Evolutionary conservation across 2,329 filamentous ascomycete genomes (phyloP).

Genomic region (Amylocarpus encephaloides): DNA sequence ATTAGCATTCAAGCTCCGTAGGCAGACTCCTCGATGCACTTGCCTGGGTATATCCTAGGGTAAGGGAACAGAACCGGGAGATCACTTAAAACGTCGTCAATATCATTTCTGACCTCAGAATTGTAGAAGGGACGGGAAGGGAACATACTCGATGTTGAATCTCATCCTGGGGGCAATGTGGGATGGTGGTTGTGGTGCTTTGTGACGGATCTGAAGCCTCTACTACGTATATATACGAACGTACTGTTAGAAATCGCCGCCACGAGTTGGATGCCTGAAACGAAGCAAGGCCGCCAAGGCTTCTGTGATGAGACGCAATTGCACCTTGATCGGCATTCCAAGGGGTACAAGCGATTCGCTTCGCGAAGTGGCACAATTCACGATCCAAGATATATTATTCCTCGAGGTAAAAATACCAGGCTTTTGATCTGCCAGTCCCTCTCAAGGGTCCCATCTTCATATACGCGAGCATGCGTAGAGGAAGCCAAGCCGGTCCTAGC

Average conservation of each 20-base stretch:
- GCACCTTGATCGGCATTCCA: no score
- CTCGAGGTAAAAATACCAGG: not conserved
- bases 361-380: not conserved
- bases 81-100: slow-evolving; percentile 41
- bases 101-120: not conserved
- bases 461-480: not conserved
- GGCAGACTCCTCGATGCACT: not conserved
- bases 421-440: not conserved
- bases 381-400: not conserved
- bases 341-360: not conserved
- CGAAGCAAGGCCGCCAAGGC: no score
- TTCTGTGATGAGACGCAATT: no score
- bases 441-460: not conserved
- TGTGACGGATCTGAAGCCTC: not conserved
- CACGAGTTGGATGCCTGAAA: no score
- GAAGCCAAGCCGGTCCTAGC: not conserved
- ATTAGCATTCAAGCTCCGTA: slow-evolving; percentile 14
- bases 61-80: slow-evolving; percentile 69
- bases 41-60: slow-evolving; percentile 61
- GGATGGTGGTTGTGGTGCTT: not conserved
- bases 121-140: not conserved
- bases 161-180: slow-evolving; percentile 51
- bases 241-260: no score
- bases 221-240: not conserved
- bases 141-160: slow-evolving; percentile 67